phyloP scores from a whole-genome alignment of 139 green algal species.

The Diplosphaera chodatii region DNA sequence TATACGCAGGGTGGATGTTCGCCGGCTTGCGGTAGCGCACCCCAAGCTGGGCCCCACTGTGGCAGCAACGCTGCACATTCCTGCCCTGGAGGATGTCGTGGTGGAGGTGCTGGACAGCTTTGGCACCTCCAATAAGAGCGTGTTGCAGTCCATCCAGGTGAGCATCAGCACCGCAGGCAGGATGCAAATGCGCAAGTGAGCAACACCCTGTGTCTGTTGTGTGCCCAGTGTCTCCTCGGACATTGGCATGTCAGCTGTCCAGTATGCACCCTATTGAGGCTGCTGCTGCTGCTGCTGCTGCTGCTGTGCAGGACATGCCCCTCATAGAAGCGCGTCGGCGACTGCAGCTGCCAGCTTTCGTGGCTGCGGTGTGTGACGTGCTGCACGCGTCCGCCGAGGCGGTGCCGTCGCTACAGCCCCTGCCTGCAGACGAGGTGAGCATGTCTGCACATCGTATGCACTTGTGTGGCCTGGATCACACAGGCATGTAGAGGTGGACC shows the following conservation, averaged over 20 bases:
- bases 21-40: slow-evolving; percentile 32
- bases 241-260: too few relatives aligned
- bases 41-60: slow-evolving; percentile 23
- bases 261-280: too few relatives aligned
- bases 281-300: too few relatives aligned
- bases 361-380: slow-evolving; percentile 6
- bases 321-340: slow-evolving; percentile 8
- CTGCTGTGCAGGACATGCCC: slow-evolving; percentile 7
- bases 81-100: slow-evolving; percentile 30
- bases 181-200: too few relatives aligned
- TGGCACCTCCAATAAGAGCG: slow-evolving; percentile 11
- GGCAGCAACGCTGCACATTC: slow-evolving; percentile 31
- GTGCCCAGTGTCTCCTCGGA: too few relatives aligned
- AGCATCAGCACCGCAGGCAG: too few relatives aligned
- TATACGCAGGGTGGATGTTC: slow-evolving; percentile 41
- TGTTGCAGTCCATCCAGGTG: slow-evolving; percentile 24
- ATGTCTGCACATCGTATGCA: too few relatives aligned
- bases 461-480: too few relatives aligned
- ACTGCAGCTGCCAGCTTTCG: slow-evolving; percentile 21
- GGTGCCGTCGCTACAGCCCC: slow-evolving; percentile 13
- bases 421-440: neutral
- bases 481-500: too few relatives aligned
- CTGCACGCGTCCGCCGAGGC: neutral
- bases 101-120: slow-evolving; percentile 25
- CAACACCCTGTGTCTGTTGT: too few relatives aligned